Evolutionary conservation across 176 grass and related monocot species (phyloP).

Genomic region (Panicum miliaceum): DNA sequence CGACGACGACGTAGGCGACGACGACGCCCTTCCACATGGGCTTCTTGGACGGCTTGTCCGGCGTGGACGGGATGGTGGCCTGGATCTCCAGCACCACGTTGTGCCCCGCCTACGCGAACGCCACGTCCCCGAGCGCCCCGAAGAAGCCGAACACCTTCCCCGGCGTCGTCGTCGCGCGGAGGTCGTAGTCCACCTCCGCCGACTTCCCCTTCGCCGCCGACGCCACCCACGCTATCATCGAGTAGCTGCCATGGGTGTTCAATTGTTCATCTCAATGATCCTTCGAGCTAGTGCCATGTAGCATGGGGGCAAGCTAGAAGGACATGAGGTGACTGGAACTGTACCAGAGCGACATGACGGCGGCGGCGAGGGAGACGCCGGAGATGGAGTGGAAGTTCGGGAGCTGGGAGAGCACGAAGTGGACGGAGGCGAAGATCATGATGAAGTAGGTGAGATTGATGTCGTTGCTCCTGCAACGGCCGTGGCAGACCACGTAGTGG

Average conservation of each 20-base stretch:
- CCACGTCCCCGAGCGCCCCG: no score
- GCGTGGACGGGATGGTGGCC: slow-evolving; percentile 65
- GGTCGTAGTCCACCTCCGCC: no score
- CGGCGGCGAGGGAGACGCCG: neutral
- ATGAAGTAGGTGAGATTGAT: slow-evolving; percentile 64
- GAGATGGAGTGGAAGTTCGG: neutral
- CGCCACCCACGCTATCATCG: no score
- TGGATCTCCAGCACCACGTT: slow-evolving; percentile 96
- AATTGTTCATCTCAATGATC: no score
- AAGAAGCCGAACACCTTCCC: no score
- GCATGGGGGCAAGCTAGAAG: no score
- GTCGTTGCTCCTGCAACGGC: slow-evolving; percentile 60
- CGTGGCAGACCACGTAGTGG: slow-evolving; percentile 65
- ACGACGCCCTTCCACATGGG: slow-evolving; percentile 49
- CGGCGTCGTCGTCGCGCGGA: no score
- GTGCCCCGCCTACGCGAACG: no score
- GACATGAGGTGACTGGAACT: neutral
- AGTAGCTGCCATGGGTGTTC: no score
- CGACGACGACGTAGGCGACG: slow-evolving; percentile 39
- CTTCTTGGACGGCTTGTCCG: neutral
- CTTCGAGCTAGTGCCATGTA: no score
- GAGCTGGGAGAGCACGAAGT: neutral
- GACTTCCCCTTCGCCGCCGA: no score
- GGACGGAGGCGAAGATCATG: slow-evolving; percentile 11
- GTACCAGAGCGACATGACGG: neutral